phyloP scores from a whole-genome alignment of 176 grass and related monocot genomes.

The Aegilops bicornis region DNA sequence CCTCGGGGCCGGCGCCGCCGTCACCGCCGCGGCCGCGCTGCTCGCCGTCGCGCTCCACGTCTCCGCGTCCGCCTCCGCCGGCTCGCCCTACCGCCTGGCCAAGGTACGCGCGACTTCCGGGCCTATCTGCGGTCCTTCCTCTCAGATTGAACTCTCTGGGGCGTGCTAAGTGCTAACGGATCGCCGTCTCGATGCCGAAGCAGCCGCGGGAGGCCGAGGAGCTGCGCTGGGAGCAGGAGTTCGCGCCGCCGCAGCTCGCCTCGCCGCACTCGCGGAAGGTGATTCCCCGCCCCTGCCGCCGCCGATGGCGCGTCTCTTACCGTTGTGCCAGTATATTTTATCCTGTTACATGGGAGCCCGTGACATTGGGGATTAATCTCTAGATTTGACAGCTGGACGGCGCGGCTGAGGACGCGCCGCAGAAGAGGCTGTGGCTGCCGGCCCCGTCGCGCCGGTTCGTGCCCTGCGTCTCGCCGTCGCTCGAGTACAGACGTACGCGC shows the following conservation, averaged over 20 bases:
- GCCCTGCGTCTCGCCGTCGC: conserved; percentile 57
- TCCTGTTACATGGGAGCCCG: conserved; percentile 1
- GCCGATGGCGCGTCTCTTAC: background rate
- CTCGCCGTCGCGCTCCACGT: conserved; percentile 51
- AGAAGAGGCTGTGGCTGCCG: conserved; percentile 66
- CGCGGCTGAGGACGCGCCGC: background rate
- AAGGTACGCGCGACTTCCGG: conserved; percentile 18
- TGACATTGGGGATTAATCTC: conserved; percentile 45
- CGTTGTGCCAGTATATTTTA: background rate
- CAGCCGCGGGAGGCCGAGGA: conserved; percentile 62
- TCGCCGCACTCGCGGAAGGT: conserved; percentile 61
- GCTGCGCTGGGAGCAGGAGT: conserved; percentile 76
- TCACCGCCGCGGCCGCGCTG: conserved; percentile 47
- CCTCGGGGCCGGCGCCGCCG: conserved; percentile 39
- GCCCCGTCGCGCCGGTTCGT: conserved; percentile 49
- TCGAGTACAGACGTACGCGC: conserved; percentile 45
- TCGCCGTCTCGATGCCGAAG: background rate
- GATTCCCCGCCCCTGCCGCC: background rate
- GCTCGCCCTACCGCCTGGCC: conserved; percentile 47
- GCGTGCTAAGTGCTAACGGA: background rate
- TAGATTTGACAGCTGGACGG: conserved; percentile 81
- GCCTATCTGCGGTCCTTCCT: background rate
- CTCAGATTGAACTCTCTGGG: conserved; percentile 15
- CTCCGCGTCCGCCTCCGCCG: conserved; percentile 25
- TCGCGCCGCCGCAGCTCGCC: conserved; percentile 68